Conservation (phyloP, 1,284 basidiomycete genomes). For the Fomitopsis betulina region DNA sequence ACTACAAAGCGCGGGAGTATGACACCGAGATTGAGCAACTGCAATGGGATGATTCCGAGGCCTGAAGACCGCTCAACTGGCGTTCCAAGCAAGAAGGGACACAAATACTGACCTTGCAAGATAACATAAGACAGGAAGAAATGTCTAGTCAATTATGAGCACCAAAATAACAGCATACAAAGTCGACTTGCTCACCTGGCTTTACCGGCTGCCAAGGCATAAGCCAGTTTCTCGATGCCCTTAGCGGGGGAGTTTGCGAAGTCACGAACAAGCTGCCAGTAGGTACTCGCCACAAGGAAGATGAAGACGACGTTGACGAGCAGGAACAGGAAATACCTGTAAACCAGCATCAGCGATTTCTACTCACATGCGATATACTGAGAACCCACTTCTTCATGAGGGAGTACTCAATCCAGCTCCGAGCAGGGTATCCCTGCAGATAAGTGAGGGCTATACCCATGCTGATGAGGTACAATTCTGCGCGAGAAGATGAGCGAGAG, state of each 20-base stretch:
- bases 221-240: slow-evolving; percentile 86
- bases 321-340: slow-evolving; percentile 90
- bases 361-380: background rate
- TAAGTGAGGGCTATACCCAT: slow-evolving; percentile 70
- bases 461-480: background rate
- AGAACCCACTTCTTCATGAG: slow-evolving; percentile 79
- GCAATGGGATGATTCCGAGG: slow-evolving; percentile 91
- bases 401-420: slow-evolving; percentile 92
- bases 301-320: slow-evolving; percentile 95
- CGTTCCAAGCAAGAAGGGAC: background rate
- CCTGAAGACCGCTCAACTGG: slow-evolving; percentile 38
- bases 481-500: background rate
- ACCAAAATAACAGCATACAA: background rate
- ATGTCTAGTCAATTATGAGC: slow-evolving; percentile 43
- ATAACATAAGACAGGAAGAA: slow-evolving; percentile 97
- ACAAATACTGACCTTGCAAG: slow-evolving; percentile 63
- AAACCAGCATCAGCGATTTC: background rate
- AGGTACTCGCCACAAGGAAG: slow-evolving; percentile 87
- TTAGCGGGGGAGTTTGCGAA: slow-evolving; percentile 84
- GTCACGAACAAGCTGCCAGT: slow-evolving; percentile 85
- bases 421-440: slow-evolving; percentile 82
- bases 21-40: slow-evolving; percentile 86
- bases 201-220: slow-evolving; percentile 69
- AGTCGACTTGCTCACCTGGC: slow-evolving; percentile 46
- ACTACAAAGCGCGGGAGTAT: slow-evolving; percentile 73